These are phyloP conservation scores for Mortierella sp. DNA, from an alignment of 371 early-diverging fungal genomes.

Conservation along the genomic window DNA sequence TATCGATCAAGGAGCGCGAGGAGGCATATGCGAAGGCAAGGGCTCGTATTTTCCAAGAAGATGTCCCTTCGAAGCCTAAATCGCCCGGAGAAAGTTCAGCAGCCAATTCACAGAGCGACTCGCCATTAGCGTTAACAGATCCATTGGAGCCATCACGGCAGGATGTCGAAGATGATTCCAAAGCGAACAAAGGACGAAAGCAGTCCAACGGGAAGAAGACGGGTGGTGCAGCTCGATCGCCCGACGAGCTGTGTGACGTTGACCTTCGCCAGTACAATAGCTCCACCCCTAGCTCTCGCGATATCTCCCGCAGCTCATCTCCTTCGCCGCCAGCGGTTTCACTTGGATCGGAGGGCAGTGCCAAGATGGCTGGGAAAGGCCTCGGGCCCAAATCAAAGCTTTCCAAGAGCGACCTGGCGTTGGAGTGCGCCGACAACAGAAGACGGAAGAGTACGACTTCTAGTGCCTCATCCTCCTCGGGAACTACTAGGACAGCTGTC, in stretches of 20 bases:
- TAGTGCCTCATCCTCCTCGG: slow-evolving; percentile 30
- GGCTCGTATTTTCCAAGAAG: slow-evolving; percentile 80
- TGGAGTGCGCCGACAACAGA: slow-evolving; percentile 31
- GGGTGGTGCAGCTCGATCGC: slow-evolving; percentile 17
- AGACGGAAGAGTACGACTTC: slow-evolving; percentile 38
- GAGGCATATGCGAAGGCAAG: slow-evolving; percentile 81
- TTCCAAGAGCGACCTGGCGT: slow-evolving; percentile 32
- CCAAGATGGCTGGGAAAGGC: slow-evolving; percentile 11
- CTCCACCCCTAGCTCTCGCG: slow-evolving; percentile 37
- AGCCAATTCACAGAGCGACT: slow-evolving; percentile 14
- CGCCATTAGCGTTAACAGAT: slow-evolving; percentile 17
- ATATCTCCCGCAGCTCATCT: slow-evolving; percentile 43
- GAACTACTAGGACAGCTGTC: slow-evolving; percentile 17
- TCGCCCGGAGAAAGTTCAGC: slow-evolving; percentile 41
- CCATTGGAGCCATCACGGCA: slow-evolving; percentile 6
- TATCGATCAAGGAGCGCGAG: slow-evolving; percentile 77
- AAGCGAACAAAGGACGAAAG: slow-evolving; percentile 12
- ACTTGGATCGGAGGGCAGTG: slow-evolving; percentile 7
- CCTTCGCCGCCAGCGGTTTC: slow-evolving; percentile 20
- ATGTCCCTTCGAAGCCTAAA: slow-evolving; percentile 47
- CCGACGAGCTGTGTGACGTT: slow-evolving; percentile 17
- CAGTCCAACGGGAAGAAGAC: slow-evolving; percentile 20
- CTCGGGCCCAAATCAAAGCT: slow-evolving; percentile 36
- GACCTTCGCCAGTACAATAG: slow-evolving; percentile 15
- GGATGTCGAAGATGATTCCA: slow-evolving; percentile 18